Evolutionary conservation across 176 grass and related monocot genomes (phyloP).

Genomic region (Carex scoparia): DNA sequence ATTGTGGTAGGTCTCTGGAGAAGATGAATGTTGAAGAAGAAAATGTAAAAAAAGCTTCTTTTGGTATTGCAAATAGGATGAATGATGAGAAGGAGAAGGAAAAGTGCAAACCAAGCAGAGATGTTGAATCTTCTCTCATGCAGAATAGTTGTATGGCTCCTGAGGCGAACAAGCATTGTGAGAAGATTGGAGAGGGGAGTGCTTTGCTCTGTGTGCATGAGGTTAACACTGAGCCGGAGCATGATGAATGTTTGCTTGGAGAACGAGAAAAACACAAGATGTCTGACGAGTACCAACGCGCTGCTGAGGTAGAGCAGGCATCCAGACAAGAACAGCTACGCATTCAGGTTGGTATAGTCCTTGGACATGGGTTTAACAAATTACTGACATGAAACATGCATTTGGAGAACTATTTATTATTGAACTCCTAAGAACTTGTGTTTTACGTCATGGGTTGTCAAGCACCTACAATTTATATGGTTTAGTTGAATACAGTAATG

Average conservation of each 20-base stretch:
- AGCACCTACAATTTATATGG: not conserved
- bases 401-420: constrained; percentile 6
- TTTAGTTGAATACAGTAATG: not conserved
- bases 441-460: constrained; percentile 6
- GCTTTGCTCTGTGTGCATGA: not conserved
- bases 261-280: constrained; percentile 84
- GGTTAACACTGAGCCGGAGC: not conserved
- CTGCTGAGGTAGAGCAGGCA: constrained; percentile 79
- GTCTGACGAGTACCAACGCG: constrained; percentile 67
- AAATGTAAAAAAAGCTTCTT: constrained; percentile 10
- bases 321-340: constrained; percentile 61
- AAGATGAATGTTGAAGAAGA: not conserved
- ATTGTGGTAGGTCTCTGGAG: constrained; percentile 3
- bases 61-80: constrained; percentile 11
- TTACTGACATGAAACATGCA: not conserved
- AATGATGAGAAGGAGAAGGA: constrained; percentile 22
- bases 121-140: constrained; percentile 7
- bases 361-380: not conserved
- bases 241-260: constrained; percentile 33
- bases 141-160: constrained; percentile 1
- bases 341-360: constrained; percentile 54
- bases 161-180: not conserved
- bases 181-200: constrained; percentile 26
- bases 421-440: not conserved
- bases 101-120: constrained; percentile 7